phyloP scores from a whole-genome alignment of 2,329 filamentous ascomycete species.

The Penicillium polonicum region DNA sequence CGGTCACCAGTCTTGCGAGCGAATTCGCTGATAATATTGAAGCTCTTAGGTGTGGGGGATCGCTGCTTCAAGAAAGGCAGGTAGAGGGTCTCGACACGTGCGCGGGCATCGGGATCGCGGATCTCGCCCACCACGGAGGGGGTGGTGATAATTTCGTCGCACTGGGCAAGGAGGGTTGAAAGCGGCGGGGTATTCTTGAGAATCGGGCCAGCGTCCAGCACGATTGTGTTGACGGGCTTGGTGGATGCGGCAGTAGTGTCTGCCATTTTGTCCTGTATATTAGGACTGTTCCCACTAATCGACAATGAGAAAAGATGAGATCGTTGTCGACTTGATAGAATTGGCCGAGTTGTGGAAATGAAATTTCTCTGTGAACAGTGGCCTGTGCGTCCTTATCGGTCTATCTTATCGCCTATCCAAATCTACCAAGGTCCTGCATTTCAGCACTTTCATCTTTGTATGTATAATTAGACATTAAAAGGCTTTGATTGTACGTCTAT shows the following conservation, averaged over 20 bases:
- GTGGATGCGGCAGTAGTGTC: slow-evolving; percentile 21
- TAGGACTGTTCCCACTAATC: slow-evolving; percentile 2
- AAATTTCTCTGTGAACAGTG: slow-evolving; percentile 32
- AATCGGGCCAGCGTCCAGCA: slow-evolving; percentile 88
- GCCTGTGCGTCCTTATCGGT: slow-evolving; percentile 42
- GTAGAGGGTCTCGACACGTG: slow-evolving; percentile 78
- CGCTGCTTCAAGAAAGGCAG: slow-evolving; percentile 80
- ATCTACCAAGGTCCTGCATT: neutral
- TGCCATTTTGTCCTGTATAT: slow-evolving; percentile 19
- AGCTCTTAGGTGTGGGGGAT: slow-evolving; percentile 70
- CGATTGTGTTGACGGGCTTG: slow-evolving; percentile 77
- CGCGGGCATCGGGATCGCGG: slow-evolving; percentile 74
- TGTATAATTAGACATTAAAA: neutral
- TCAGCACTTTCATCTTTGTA: neutral
- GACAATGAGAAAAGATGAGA: neutral
- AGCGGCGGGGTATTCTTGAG: slow-evolving; percentile 89
- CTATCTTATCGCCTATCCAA: slow-evolving; percentile 38
- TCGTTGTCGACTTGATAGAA: slow-evolving; percentile 9
- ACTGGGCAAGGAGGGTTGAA: slow-evolving; percentile 74
- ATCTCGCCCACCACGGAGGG: slow-evolving; percentile 87
- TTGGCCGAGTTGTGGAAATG: slow-evolving; percentile 16
- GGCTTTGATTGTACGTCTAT: neutral
- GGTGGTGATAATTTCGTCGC: slow-evolving; percentile 76
- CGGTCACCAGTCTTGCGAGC: slow-evolving; percentile 86
- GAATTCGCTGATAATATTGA: slow-evolving; percentile 80